Conservation (phyloP, 108 stramenopile species). For the Poteriospumella lacustris region DNA sequence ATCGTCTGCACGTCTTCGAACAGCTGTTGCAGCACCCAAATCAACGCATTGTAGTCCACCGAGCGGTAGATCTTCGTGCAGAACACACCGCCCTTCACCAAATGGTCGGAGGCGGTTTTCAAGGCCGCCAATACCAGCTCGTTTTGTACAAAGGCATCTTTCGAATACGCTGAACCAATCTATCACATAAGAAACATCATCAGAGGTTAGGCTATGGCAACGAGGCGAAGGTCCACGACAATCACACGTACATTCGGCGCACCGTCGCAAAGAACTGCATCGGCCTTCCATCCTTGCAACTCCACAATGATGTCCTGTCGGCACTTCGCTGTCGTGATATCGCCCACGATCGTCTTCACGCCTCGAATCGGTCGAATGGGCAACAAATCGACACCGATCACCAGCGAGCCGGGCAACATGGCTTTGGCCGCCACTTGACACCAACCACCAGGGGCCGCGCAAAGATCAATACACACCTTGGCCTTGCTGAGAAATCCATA, state of each 20-base stretch:
- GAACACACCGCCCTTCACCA: constrained; percentile 76
- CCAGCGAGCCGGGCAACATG: constrained; percentile 59
- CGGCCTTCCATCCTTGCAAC: constrained; percentile 53
- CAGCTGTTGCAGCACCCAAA: constrained; percentile 94
- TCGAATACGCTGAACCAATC: constrained; percentile 79
- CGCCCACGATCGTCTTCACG: constrained; percentile 84
- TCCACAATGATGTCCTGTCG: constrained; percentile 48
- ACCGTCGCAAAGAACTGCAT: constrained; percentile 97
- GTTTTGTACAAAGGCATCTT: constrained; percentile 97
- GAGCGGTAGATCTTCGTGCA: constrained; percentile 96
- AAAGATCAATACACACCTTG: constrained; percentile 81
- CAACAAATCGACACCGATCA: constrained; percentile 92
- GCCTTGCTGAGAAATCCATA: constrained; percentile 73
- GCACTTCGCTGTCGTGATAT: constrained; percentile 94
- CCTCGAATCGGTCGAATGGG: constrained; percentile 80
- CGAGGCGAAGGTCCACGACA: not conserved
- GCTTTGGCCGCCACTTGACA: constrained; percentile 82
- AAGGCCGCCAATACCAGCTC: constrained; percentile 89
- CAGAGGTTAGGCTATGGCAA: not conserved
- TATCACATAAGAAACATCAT: not conserved
- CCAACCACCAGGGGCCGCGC: constrained; percentile 99
- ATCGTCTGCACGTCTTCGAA: constrained; percentile 78
- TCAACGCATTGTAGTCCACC: constrained; percentile 83
- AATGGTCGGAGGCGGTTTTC: constrained; percentile 87
- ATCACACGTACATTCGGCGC: constrained; percentile 82